Evolutionary conservation across 2,329 filamentous ascomycete species (phyloP), one percentile per base, ranked within the genome.

Genomic region (Tolypocladium album): DNA sequence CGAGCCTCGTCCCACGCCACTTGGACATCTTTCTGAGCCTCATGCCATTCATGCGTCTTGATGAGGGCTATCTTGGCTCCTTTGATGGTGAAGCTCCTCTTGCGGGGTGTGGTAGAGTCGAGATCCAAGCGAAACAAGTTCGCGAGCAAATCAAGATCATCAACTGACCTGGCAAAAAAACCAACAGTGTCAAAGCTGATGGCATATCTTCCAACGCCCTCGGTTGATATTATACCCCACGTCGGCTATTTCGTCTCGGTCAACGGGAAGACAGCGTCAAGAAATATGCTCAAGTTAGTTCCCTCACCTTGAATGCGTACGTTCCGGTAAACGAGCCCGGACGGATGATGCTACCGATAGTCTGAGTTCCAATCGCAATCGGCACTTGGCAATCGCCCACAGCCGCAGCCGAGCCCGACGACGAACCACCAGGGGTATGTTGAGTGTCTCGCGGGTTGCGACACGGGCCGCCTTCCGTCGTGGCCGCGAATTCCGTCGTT

Each of bases 381-480:
- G 85, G 83, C 0, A 79, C 80, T 63, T 89, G 86, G 58, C 81
- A 80, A 63, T 89, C 87, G 8, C 75, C 86, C 0, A 89, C 85
- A 0, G 84, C 85, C 0, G 86, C 85, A 0, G 78, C 87, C 0
- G 86, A 88, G 0, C 87, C 87, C 0, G 85, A 84, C 0, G 85
- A 88, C 0, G 86, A 88, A 55, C 87, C 87, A 0, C 87, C 87
- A 0, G 87, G 86, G 0, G 86, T 88, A 5, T 88, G 79, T 0
- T 77, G 78, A 1, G 74, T 69, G 68, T 89, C 85, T 64, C 90
- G 89, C 0, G 86, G 84, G 67, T 89, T 89, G 57, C 75, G 85
- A 58, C 76, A 76, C 1, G 80, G 76, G 0, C 84, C 83, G 0
- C 84, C 84, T 17, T 75, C 70, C 1, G 75, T 76, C 0, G 78